Conservation (phyloP, 2,329 filamentous ascomycete genomes). For the Beauveria sp. region DNA sequence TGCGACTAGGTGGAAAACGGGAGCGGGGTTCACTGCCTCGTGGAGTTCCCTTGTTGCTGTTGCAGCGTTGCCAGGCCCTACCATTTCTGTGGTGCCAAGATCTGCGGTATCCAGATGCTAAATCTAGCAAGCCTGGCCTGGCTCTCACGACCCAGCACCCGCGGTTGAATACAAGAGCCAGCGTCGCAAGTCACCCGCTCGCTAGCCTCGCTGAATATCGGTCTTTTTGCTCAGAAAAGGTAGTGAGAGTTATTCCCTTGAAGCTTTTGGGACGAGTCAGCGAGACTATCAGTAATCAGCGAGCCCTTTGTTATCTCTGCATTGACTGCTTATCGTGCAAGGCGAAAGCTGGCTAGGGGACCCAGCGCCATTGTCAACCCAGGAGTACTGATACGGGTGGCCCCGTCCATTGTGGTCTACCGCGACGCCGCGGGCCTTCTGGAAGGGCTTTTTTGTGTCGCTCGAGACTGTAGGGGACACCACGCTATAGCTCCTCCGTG, state of each 20-base stretch:
- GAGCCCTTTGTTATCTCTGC: neutral
- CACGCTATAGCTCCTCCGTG: neutral
- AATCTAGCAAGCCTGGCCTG: neutral
- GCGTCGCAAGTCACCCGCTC: neutral
- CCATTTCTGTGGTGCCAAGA: slow-evolving; percentile 9
- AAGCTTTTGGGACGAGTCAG: neutral
- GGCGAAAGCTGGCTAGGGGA: neutral
- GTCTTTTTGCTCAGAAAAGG: no score
- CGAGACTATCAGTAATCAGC: neutral
- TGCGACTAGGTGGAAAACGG: neutral
- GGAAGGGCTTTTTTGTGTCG: neutral
- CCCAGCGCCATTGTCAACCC: neutral
- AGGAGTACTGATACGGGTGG: neutral
- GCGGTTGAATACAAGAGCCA: neutral
- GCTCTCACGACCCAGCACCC: neutral
- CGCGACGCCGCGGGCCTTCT: neutral
- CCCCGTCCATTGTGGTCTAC: neutral
- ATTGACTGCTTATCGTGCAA: neutral
- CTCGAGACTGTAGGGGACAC: neutral
- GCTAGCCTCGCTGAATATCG: neutral
- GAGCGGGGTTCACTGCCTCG: slow-evolving; percentile 4
- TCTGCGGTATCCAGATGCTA: slow-evolving; percentile 6
- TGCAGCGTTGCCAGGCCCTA: neutral
- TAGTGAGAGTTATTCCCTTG: no score
- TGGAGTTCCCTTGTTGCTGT: neutral